Evolutionary conservation across 768 basidiomycete genomes (phyloP), one percentile per base, ranked within the genome.

Genomic region (Mycena capillaripes): DNA sequence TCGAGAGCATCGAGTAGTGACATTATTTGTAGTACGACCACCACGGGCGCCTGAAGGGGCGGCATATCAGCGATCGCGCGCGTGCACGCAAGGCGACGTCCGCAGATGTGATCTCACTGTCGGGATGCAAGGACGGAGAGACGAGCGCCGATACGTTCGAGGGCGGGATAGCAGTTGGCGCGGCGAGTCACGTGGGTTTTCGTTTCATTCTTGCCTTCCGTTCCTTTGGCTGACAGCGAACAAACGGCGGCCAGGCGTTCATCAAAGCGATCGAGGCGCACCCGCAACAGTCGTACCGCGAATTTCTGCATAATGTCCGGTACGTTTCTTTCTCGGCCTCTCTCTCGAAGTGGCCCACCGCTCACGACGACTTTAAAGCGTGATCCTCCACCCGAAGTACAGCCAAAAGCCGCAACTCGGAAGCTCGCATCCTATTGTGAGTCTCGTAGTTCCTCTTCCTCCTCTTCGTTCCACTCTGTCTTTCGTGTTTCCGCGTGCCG

Each of bases 61-160:
- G 75, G 30, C 84, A 86, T 0, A 77, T 89, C 38, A 79, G 80
- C 44, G 69, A 76, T 34, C 79, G 78, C 17, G 76, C 82, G 40
- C 79, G 78, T 67, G 70, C 66, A n/a, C 66, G 76, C 25, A 92
- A 91, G 77, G 84, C 86, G 14, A 90, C 91, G 8, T 79, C 87
- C 0, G 96, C 94, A 2, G 97, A 99, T 78, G 95, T 88, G 90
- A 91, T 95, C 61, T 92, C 91, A 1, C 93, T 90, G 80, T 90
- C 92, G 21, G 92, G 89, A 25, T 93, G 93, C 76, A 85, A 89
- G 62, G 94, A 95, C 78, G 86, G 86, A 38, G 89, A 93, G 79
- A 93, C 89, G 0, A 94, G 93, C 77, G 91, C 92, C 0, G 93
- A 94, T 77, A 92, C 92, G 1, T 88, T 89, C 60, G 83, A 87